Percentiles rank a stretch among this genome's conserved stretches.
Evolutionary conservation across 352 stramenopile genomes (phyloP).

Genomic region (Pythium insidiosum): DNA sequence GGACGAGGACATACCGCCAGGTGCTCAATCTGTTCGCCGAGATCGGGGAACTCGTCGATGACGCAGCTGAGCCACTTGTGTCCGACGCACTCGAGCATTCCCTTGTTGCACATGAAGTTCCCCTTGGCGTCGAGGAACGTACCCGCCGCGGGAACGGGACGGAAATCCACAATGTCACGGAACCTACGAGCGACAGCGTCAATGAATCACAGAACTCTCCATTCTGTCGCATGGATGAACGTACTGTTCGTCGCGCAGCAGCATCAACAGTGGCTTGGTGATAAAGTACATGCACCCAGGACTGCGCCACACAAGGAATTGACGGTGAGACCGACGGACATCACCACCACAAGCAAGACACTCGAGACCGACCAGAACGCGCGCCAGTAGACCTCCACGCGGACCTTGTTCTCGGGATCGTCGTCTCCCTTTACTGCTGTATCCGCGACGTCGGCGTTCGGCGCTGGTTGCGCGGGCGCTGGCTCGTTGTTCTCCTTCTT

Average conservation of each 20-base stretch:
- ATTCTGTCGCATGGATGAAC: no score
- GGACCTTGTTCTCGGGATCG: slow-evolving; percentile 37
- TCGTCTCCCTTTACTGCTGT: slow-evolving; percentile 7
- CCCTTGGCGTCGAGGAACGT: slow-evolving; percentile 42
- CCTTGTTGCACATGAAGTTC: slow-evolving; percentile 62
- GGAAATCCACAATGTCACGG: slow-evolving; percentile 62
- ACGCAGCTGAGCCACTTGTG: slow-evolving; percentile 78
- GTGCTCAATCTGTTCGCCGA: slow-evolving; percentile 51
- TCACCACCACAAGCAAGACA: not conserved
- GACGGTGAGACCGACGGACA: not conserved
- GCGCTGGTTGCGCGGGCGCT: no score
- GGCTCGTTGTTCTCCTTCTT: not conserved
- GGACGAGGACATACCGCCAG: slow-evolving; percentile 42
- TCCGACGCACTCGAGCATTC: slow-evolving; percentile 60
- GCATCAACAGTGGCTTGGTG: slow-evolving; percentile 43
- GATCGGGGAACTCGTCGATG: slow-evolving; percentile 51
- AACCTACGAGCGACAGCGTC: no score
- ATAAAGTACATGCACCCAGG: slow-evolving; percentile 73
- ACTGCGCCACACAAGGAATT: slow-evolving; percentile 15
- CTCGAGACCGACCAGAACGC: slow-evolving; percentile 57
- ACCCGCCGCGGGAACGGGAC: slow-evolving; percentile 62
- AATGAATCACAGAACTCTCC: no score
- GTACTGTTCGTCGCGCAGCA: slow-evolving; percentile 50
- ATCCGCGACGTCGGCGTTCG: slow-evolving; percentile 1
- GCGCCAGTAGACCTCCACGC: slow-evolving; percentile 71